Base-by-base conservation (phyloP, 495 filamentous ascomycete genomes). In the Penicillium steckii region DNA sequence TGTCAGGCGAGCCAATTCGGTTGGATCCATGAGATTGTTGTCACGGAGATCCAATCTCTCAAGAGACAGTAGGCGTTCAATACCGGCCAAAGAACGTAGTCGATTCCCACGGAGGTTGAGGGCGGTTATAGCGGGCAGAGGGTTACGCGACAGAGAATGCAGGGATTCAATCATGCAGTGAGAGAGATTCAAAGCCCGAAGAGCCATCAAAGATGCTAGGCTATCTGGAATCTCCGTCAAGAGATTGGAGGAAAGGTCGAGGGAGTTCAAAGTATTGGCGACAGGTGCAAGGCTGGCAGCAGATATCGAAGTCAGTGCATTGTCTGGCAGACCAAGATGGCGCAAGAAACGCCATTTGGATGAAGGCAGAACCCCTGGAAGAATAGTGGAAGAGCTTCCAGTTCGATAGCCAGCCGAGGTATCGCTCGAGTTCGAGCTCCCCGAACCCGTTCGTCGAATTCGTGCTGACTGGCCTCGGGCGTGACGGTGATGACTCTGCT, bases 131-230 rank as follows among this genome's bases (percentile, higher is more conserved):
- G 94, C 93, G 13, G 94, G 92, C 3, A 98, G 79, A 25, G 94
- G 93, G 65, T 86, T 91, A 49, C 88, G 82, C 2, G 85, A 83
- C 15, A 98, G 75, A 3, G 92, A 96, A 58, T 95, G 91, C 50
- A 98, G 74, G 26, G 91, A 95, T 47, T 94, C 90, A 44, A 98
- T 96, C 93, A 97, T 96, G 78, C 94, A 97, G 61, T 91, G 85
- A 12, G 92, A 93, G 23, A 98, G 77, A 61, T 98, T 97, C 41
- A 98, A 72, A 21, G 94, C 91, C 41, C 90, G 82, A 19, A 98
- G 79, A 18, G 88, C 85, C 26, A 88, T 88, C 41, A 98, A 74
- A 12, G 81, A 85, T 30, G 91, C 84, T 27, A 98, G 70, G 60
- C 88, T 89, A 64, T 97, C 94, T 1, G 94, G 94, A 40, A 97